Evolutionary conservation across 768 basidiomycete genomes (phyloP), one percentile per base, ranked within the genome.

Genomic region (Pleurotus ostreatus): DNA sequence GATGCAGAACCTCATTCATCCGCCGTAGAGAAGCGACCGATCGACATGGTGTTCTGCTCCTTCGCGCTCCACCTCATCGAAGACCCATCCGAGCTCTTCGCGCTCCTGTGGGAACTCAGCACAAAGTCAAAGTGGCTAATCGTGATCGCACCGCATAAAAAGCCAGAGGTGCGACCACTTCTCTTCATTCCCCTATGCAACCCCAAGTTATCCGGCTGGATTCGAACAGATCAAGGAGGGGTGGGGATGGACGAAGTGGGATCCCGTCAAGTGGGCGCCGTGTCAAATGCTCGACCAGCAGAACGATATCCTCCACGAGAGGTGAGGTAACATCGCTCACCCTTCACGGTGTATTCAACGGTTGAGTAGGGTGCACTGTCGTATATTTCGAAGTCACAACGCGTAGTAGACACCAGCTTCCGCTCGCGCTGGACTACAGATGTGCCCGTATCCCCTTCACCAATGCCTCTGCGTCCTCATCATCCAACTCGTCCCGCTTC

Each of bases 51-150:
- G 12, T 66, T 90, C 18, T 87, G 87, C 62, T 89, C 88, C 3
- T 90, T 89, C 62, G 88, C 87, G 7, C 68, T 91, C 25, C 88
- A 91, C 63, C 81, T 91, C 37, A 67, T 89, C 30, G 80, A 82
- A 45, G 76, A 75, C 22, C 65, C 82, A 2, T 86, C 83, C 0
- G 80, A 83, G 53, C 71, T 89, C 16, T 91, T 83, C 63, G 72
- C 84, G 6, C 70, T 90, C 6, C 71, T 89, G 11, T 83, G 79
- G 72, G 84, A 86, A 61, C 67, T 90, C 37, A 84, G 83, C 58
- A 78, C 74, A 44, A 83, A 82, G 63, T 75, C 76, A 2, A 69
- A 69, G 30, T 90, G 87, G 86, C 73, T 92, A 7, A 76, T 88
- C 34, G 76, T 90, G 4, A 70, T 88, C 34, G 85, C 85, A 2